A percentile compares a stretch with the other conserved stretches of the same genome.
Conservation (phyloP, 2,329 filamentous ascomycete genomes). For the Aspergillus fumigatiaffinis region DNA sequence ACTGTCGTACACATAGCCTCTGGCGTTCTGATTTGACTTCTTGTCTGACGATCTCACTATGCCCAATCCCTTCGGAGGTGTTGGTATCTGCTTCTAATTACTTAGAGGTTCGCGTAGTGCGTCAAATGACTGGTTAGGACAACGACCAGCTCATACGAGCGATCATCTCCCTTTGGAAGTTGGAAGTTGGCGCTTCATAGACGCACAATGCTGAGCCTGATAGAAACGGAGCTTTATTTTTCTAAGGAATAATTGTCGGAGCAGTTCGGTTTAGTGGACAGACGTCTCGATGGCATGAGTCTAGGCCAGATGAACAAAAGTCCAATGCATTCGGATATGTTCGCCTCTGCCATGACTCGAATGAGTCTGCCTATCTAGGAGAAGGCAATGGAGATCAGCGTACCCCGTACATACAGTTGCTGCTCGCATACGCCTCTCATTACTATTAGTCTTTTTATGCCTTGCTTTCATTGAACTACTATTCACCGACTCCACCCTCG, state of each 20-base stretch:
- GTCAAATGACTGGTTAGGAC: background rate
- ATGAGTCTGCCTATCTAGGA: background rate
- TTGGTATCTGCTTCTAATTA: background rate
- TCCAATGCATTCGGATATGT: background rate
- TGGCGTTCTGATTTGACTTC: background rate
- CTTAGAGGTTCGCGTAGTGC: no score
- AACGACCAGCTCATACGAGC: background rate
- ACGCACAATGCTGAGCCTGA: background rate
- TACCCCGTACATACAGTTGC: background rate
- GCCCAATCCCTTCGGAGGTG: background rate
- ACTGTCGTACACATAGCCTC: background rate
- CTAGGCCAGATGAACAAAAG: background rate
- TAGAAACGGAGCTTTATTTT: background rate
- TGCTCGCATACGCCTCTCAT: background rate
- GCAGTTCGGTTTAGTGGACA: background rate
- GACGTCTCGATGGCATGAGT: background rate
- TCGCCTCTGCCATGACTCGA: background rate
- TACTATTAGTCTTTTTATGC: background rate
- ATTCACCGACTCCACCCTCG: background rate
- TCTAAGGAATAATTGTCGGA: background rate
- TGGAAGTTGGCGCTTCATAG: background rate
- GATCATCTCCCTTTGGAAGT: background rate
- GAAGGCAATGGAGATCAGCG: background rate
- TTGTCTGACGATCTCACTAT: background rate
- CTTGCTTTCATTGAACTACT: background rate